Base-by-base conservation (phyloP, 2,329 filamentous ascomycete species). In the Metarhizium anisopliae region DNA sequence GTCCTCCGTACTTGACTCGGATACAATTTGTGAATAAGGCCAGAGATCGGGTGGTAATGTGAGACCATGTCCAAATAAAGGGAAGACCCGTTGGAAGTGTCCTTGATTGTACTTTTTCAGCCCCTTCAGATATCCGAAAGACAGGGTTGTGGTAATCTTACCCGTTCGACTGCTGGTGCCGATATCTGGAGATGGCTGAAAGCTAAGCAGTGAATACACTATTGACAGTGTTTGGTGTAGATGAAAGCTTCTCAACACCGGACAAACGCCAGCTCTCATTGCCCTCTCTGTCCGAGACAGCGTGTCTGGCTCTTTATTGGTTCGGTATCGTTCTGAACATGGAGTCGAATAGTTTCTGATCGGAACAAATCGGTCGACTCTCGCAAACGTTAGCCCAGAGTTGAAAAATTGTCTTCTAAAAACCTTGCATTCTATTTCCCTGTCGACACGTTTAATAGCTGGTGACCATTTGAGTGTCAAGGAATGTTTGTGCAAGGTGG, bases 331-430 rank as follows among this genome's bases (percentile, higher is more conserved):
- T 53, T 82, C 75, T 2, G 68, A 65, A 2, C 67, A 64, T 1
- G 73, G 64, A 18, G 69, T 66, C 0, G 59, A 57, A 14, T 62
- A 58, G 40, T 74, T 68, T 57, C 77, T 70, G 8, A 66, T 65
- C 13, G 80, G 76, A 4, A 83, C 70, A 59, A 81, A 83, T 50
- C 80, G 76, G 60, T 83, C 79, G 3, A 73, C 40, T 43, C 20
- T 47, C 30, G 53, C 32, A 16, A 53, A 49, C n/a, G 20, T 32
- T 25, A 47, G 35, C 16, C 45, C 49, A 8, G 5, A n/a, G 20
- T 49, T 29, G 6, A n/a, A 20, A 20, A 49, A 16, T 16, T 10
- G 13, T 20, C 45, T 18, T n/a, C 25, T 30, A 14, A 30, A 30
- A 30, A 2, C 5, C 1, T 13, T 30, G 13, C 5, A 13, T 29